Base-by-base conservation (phyloP, 768 basidiomycete genomes). In the Suillus cothurnatus region DNA sequence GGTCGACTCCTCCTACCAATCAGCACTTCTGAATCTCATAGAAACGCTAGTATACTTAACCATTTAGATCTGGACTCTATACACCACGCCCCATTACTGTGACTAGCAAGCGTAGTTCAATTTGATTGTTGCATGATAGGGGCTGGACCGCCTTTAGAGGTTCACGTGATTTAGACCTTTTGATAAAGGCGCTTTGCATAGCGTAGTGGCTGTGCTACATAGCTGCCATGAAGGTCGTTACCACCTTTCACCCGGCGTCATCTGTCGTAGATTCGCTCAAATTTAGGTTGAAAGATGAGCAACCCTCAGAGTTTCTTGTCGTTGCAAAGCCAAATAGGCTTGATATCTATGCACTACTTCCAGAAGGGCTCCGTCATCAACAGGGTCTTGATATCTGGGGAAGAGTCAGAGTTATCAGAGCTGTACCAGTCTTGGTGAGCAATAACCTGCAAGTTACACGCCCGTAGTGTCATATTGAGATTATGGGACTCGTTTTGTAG, bases 231-330 rank as follows among this genome's bases (percentile, higher is more conserved):
- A 83, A 81, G 65, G 74, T 93, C 66, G 82, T 93, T 38, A 84
- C 88, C 12, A 94, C 93, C 8, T 92, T 93, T 73, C 91, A 93
- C 73, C 83, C 82, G 5, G 84, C 92, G 2, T 90, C 93, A 2
- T 89, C 93, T 1, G 88, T 93, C 58, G 68, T 87, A 11, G 81
- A 81, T 67, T 93, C 92, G 34, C 72, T 89, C 31, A 92, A 87
- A 80, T 92, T 88, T 75, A 78, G 77, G 6, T 81, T 94, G n/a
- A 76, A 83, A 4, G 74, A 84, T 8, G 77, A 82, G 67, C 61
- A 70, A 8, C 79, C 80, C 53, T 76, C 84, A 12, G 87, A 92
- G 52, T 85, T 88, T 72, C 84, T 94, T 41, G 86, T 90, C 32
- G 81, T 92, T 41, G 88, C 86, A 12, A 93, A 90, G 73, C 74